Evolutionary conservation across 2,329 filamentous ascomycete species (phyloP).

Genomic region (Alternaria viburni): DNA sequence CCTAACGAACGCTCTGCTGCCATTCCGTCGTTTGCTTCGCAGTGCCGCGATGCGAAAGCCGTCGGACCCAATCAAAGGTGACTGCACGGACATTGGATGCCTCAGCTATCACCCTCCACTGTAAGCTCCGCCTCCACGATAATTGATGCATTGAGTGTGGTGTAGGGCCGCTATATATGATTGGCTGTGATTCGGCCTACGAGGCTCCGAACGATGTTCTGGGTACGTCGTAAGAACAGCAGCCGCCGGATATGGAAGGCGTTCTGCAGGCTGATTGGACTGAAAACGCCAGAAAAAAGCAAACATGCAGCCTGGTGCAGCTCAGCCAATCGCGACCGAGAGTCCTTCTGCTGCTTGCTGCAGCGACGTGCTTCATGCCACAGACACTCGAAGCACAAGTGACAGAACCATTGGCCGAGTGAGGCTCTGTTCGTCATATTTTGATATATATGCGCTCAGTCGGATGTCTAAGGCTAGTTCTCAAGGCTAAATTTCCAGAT

Average conservation of each 20-base stretch:
- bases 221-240: background rate
- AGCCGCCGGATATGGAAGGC: background rate
- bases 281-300: background rate
- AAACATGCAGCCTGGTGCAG: background rate
- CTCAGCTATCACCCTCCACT: no score
- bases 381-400: background rate
- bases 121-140: background rate
- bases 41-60: no score
- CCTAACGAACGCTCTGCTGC: no score
- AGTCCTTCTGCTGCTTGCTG: background rate
- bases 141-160: background rate
- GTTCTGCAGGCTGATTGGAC: background rate
- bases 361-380: background rate
- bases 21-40: no score
- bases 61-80: no score
- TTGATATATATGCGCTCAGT: background rate
- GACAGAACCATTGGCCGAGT: background rate
- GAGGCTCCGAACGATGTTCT: background rate
- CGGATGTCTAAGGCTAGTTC: no score
- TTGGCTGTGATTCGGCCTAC: background rate
- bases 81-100: no score
- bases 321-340: background rate
- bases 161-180: background rate
- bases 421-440: background rate
- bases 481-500: no score